Percentiles rank a stretch among this genome's conserved stretches.
phyloP scores from a whole-genome alignment of 2,329 filamentous ascomycete genomes.

The Cladophialophora chaetospira region DNA sequence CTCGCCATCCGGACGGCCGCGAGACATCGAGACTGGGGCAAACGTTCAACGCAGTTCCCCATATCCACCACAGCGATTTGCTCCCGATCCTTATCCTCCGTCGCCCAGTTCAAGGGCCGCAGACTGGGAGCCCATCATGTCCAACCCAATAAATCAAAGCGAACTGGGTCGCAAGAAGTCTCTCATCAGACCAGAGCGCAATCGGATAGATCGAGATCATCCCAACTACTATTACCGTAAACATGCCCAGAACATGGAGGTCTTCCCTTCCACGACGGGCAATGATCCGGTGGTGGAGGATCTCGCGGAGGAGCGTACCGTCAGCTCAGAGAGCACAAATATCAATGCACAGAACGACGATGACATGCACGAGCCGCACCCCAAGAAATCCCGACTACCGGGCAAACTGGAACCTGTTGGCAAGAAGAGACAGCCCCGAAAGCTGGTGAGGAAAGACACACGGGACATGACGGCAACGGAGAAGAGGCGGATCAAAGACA shows the following conservation, averaged over 20 bases:
- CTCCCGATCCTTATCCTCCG: constrained; percentile 29
- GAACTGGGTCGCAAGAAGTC: constrained; percentile 76
- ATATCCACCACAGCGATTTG: constrained; percentile 27
- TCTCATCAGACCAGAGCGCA: constrained; percentile 84
- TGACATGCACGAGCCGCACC: constrained; percentile 29
- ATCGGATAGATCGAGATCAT: constrained; percentile 80
- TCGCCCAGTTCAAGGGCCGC: constrained; percentile 49
- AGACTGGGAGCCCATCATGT: constrained; percentile 59
- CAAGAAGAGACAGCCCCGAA: constrained; percentile 52
- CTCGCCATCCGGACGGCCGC: constrained; percentile 67
- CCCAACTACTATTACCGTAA: constrained; percentile 95
- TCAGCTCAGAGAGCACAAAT: constrained; percentile 66
- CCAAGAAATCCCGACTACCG: constrained; percentile 38
- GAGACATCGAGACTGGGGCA: constrained; percentile 67
- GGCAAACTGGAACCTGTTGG: constrained; percentile 30
- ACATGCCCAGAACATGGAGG: constrained; percentile 90
- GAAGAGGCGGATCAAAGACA: constrained; percentile 59
- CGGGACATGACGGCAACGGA: constrained; percentile 62
- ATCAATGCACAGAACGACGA: constrained; percentile 45
- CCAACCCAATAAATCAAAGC: constrained; percentile 38
- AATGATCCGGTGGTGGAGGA: constrained; percentile 86
- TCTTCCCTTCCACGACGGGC: constrained; percentile 86
- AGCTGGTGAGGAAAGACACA: constrained; percentile 64
- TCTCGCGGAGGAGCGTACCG: constrained; percentile 53
- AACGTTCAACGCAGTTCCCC: constrained; percentile 44